Percentiles rank a stretch among this genome's conserved stretches.
Conservation (phyloP, 2,329 filamentous ascomycete genomes). For the Botrytis paeoniae region DNA sequence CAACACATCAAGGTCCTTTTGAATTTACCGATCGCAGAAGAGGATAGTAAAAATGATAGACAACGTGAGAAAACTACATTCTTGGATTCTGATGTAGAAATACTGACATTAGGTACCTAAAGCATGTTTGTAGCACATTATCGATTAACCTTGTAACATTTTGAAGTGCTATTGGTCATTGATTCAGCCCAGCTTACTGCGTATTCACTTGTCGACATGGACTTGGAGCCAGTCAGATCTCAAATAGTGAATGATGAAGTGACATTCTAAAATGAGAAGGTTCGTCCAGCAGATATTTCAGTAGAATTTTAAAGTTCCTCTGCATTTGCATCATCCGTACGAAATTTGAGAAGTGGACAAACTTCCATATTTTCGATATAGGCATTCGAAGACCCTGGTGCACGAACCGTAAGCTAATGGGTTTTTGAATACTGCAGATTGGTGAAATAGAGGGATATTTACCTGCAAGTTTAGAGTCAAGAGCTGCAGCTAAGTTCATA, state of each 20-base stretch:
- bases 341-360: not conserved
- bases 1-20: not conserved
- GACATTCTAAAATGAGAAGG: not conserved
- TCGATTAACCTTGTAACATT: not conserved
- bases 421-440: not conserved
- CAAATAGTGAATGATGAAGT: not conserved
- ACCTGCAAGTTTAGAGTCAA: not conserved
- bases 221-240: not conserved
- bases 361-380: not conserved
- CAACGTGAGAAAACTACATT: not conserved
- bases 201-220: not conserved
- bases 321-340: not conserved
- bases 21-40: not conserved
- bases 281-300: not conserved
- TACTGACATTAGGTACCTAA: not conserved
- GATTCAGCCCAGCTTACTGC: not conserved
- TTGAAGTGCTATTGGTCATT: not conserved
- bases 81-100: not conserved
- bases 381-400: not conserved
- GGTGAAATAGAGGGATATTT: not conserved
- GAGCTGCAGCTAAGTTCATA: not conserved
- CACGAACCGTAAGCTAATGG: not conserved
- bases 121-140: not conserved
- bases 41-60: too few species aligned
- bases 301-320: not conserved